Conservation (phyloP, 116 monocot genomes). For the Dioscorea cayenensis region DNA sequence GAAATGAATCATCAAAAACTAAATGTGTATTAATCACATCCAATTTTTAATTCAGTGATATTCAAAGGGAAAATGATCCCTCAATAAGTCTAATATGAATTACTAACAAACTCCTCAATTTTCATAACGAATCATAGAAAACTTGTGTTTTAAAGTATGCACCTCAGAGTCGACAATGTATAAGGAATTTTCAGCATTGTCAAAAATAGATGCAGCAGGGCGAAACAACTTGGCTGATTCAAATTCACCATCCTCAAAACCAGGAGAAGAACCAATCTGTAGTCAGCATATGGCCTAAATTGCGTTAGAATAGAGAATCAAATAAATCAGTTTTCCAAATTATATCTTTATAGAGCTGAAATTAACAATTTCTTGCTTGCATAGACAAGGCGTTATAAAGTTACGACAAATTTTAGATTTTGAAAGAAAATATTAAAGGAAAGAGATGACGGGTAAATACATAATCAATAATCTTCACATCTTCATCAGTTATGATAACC, state of each 20-base stretch:
- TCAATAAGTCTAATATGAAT: not conserved
- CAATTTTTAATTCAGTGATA: not conserved
- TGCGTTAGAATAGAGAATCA: not conserved
- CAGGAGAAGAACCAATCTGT: conserved; percentile 86
- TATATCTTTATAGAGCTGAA: not conserved
- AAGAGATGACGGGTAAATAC: conserved; percentile 27
- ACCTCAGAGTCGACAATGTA: conserved; percentile 94
- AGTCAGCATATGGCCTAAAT: not conserved
- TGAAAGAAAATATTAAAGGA: not conserved
- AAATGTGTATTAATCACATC: not conserved
- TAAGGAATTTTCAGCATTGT: conserved; percentile 47
- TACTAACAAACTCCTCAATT: not conserved
- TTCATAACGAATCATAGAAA: not conserved
- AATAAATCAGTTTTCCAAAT: not conserved
- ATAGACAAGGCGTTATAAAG: too few species aligned
- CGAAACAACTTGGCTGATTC: conserved; percentile 66
- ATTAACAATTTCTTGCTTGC: not conserved
- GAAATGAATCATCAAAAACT: not conserved
- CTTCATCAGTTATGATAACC: conserved; percentile 57
- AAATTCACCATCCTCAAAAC: conserved; percentile 94
- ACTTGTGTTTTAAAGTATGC: not conserved
- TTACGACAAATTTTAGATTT: not conserved
- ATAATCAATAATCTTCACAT: conserved; percentile 71
- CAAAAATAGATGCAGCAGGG: conserved; percentile 76
- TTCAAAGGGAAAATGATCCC: too few species aligned